Base-by-base conservation (phyloP, 2,329 filamentous ascomycete species). In the Aspergillus cejpii region DNA sequence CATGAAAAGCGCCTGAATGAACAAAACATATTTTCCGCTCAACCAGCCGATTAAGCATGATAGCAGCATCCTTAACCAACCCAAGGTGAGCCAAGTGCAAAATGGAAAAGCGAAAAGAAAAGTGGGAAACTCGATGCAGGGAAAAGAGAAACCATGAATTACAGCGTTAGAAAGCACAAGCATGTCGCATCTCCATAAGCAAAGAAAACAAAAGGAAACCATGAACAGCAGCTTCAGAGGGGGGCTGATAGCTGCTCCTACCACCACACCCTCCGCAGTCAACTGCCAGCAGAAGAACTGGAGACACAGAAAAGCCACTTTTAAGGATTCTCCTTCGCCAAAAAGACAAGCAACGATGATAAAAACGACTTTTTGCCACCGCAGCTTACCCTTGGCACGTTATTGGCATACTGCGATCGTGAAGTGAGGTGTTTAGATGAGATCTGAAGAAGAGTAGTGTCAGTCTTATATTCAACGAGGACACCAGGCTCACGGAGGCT, bases 231-330 rank as follows among this genome's bases (percentile, higher is more conserved):
- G 49, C 37, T 26, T 43, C 28, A 37, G 46, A 40, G 37, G 36
- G 44, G 29, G 31, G 26, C 37, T 41, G 29, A 23, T 19, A 34
- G 34, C 41, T 41, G 29, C 28, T 46, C 45, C 37, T 45, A 49
- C 45, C 49, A 38, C 26, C 38, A 40, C 42, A 46, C 51, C 44
- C 50, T 50, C 40, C 27, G 45, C 47, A 52, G 37, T 38, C 50
- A 43, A 58, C 49, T 54, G 56, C 52, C 53, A 55, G 57, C 51
- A 55, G 52, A 51, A 56, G 55, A 61, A 59, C 56, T 58, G 53
- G 53, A 60, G 59, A 62, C 57, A 62, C 58, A 64, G 59, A 61
- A 67, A 66, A 62, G 64, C 64, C 67, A 64, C 67, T 65, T 63
- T 61, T 57, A 61, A 63, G 56, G 53, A 46, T 56, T 54, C 50